Conservation (phyloP, 2,329 filamentous ascomycete species). For the Xylariaceae sp. region DNA sequence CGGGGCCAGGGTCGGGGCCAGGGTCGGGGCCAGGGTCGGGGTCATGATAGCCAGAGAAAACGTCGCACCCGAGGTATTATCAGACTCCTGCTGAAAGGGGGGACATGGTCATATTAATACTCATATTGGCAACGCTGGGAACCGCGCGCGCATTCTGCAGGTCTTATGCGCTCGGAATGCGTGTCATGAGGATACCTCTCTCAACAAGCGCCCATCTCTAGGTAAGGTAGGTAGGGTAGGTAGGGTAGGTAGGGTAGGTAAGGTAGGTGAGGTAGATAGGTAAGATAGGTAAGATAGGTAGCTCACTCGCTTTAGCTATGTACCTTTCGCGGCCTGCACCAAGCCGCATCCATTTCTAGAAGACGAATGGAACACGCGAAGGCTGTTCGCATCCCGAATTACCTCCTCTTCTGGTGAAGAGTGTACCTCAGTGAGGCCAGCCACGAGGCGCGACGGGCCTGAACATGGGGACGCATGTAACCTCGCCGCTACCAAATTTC, state of each 20-base stretch:
- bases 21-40: too few species aligned
- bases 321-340: constrained; percentile 2
- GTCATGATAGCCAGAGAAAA: background rate
- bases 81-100: background rate
- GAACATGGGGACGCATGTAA: constrained; percentile 10
- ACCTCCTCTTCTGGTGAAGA: background rate
- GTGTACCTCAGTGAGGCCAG: constrained; percentile 4
- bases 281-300: too few species aligned
- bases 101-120: background rate
- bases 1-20: too few species aligned
- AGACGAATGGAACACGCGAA: constrained; percentile 13
- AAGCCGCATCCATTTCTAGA: constrained; percentile 14
- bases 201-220: background rate
- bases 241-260: too few species aligned
- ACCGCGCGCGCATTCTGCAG: constrained; percentile 11
- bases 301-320: background rate
- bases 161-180: constrained; percentile 13
- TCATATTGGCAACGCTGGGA: constrained; percentile 9
- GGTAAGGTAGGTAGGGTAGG: too few species aligned
- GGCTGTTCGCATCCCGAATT: constrained; percentile 12
- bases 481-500: constrained; percentile 9
- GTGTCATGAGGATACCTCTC: constrained; percentile 1
- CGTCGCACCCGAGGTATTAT: background rate
- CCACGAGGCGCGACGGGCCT: constrained; percentile 13
- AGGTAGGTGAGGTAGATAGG: too few species aligned